A percentile compares a stretch with the other conserved stretches of the same genome.
Conservation (phyloP, 192 early-diverging fungal species). For the Gamsiella multidivaricata region DNA sequence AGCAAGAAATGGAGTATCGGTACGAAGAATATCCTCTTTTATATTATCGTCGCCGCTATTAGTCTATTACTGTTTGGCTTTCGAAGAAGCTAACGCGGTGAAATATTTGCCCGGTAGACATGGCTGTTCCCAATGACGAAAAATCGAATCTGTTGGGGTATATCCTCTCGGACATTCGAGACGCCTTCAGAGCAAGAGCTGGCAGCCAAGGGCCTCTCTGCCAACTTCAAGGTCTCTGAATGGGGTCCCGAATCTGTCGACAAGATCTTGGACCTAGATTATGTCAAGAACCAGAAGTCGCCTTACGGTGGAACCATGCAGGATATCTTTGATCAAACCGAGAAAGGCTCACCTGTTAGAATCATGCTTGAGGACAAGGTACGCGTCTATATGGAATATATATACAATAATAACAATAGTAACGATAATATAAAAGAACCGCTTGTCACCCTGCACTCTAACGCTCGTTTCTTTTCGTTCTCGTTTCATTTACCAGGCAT, state of each 20-base stretch:
- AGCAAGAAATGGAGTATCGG: conserved; percentile 19
- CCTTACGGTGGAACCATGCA: conserved; percentile 20
- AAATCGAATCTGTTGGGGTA: conserved; percentile 27
- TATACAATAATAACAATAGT: too few species aligned
- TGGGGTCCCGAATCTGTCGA: conserved; percentile 33
- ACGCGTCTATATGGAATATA: background rate
- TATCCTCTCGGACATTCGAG: background rate
- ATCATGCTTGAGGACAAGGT: conserved; percentile 45
- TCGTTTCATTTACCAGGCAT: conserved; percentile 3
- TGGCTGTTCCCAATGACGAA: conserved; percentile 29
- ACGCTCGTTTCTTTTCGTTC: too few species aligned
- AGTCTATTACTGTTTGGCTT: too few species aligned
- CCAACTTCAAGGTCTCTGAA: conserved; percentile 32
- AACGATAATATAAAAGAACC: too few species aligned
- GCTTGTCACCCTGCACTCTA: too few species aligned
- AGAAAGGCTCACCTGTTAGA: conserved; percentile 8
- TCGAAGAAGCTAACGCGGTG: too few species aligned
- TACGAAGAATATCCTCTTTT: background rate
- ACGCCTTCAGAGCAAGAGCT: background rate
- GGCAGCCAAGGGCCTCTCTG: background rate
- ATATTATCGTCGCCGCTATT: too few species aligned
- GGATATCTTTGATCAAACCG: conserved; percentile 32
- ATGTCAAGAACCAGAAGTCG: conserved; percentile 19
- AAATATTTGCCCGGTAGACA: too few species aligned
- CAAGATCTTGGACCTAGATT: conserved; percentile 4